phyloP scores from a whole-genome alignment of 148 eudicot genomes.

The Cornus controversa region DNA sequence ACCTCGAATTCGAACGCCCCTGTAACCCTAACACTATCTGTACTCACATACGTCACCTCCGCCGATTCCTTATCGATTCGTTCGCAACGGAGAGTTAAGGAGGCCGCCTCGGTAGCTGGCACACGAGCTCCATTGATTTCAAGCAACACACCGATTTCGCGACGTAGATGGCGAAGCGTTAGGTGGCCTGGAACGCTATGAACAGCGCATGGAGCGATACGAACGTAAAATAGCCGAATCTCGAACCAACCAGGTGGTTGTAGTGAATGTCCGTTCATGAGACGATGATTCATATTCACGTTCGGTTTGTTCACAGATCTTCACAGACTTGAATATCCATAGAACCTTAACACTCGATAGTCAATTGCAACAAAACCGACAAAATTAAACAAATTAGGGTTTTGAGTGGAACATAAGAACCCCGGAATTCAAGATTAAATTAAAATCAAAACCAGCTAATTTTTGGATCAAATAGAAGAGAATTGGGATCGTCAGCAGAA shows the following conservation, averaged over 20 bases:
- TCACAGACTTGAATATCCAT: constrained; percentile 23
- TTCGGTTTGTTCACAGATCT: constrained; percentile 16
- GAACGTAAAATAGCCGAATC: constrained; percentile 76
- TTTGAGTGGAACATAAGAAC: not conserved
- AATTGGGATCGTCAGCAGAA: no score
- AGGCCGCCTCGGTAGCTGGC: constrained; percentile 45
- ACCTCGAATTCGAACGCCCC: constrained; percentile 83
- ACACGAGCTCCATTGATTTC: constrained; percentile 65
- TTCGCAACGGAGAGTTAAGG: constrained; percentile 54
- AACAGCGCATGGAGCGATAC: constrained; percentile 61
- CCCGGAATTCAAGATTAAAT: not conserved
- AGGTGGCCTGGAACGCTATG: constrained; percentile 53
- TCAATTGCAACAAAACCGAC: not conserved
- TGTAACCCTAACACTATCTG: constrained; percentile 59
- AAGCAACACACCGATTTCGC: constrained; percentile 48
- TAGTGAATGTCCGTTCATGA: constrained; percentile 29
- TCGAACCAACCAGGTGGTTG: constrained; percentile 55
- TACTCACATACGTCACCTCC: constrained; percentile 78
- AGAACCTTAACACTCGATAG: not conserved
- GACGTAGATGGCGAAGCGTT: constrained; percentile 57
- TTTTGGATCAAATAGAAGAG: no score
- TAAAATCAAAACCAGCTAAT: no score
- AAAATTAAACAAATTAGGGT: not conserved
- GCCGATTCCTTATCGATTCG: constrained; percentile 57
- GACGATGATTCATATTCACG: constrained; percentile 25